Evolutionary conservation across 345 rosid genomes (phyloP), one percentile per base, ranked within the genome.

Genomic region (Cardamine occulta): DNA sequence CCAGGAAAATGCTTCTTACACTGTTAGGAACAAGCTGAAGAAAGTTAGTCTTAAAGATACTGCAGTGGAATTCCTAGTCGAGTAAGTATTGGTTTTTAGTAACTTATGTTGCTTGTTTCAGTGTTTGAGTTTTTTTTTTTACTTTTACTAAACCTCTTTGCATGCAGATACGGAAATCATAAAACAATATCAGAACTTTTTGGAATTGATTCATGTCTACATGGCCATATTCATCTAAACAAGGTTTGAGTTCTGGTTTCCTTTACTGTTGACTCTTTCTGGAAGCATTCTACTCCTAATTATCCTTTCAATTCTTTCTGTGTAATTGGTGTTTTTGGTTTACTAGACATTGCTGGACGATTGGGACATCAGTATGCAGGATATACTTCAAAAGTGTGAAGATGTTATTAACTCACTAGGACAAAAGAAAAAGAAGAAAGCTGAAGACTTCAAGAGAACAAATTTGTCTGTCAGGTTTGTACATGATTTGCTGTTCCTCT

Each of bases 171-270:
- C 69, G 85, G 58, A 77, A 86, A 78, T 34, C 84, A 67, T 32
- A 79, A 74, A 82, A 70, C 66, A 18, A 82, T 80, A 51, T 58
- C 70, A 18, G 91, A 82, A 73, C 77, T 73, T 31, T 74, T 79
- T 74, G 88, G 85, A 37, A 21, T 21, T 21, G 91, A 85, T 67
- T 63, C 82, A 11, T 86, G 92, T 64, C 86, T 92, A 70, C 84
- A 86, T 65, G 97, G 96, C 39, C 97, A 92, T 80, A 61, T 92
- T 77, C 93, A 92, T 82, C 88, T 92, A 35, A 67, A 88, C 28
- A 82, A 88, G 98, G 99, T 90, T 66, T 64, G 60, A 68, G 29
- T 62, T 52, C 73, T 74, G 75, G 52, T 56, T 56, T 62, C 39
- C 32, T 66, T 28, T 49, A 66, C 44, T 40, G 37, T 73, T 63